phyloP scores from a whole-genome alignment of 139 green algal species.

The Coelastrella sp. region DNA sequence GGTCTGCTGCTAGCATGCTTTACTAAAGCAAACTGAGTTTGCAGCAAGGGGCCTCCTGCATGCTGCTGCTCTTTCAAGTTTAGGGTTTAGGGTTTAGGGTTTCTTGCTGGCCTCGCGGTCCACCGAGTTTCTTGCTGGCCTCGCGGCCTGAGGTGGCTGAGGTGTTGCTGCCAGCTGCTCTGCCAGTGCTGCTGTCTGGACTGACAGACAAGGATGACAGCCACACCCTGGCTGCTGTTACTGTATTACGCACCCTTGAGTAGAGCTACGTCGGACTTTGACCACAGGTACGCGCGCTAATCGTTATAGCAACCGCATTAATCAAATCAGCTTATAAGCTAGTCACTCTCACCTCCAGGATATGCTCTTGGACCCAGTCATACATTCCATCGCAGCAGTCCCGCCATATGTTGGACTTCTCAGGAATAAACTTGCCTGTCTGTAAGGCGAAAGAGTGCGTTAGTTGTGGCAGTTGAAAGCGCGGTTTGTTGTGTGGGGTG shows the following conservation, averaged over 20 bases:
- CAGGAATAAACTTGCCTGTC: slow-evolving; percentile 91
- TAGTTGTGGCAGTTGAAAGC: too few relatives aligned
- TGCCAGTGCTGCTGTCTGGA: slow-evolving; percentile 72
- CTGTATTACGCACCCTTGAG: too few relatives aligned
- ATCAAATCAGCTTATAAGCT: not conserved
- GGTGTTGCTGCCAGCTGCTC: slow-evolving; percentile 69
- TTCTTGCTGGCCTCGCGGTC: too few relatives aligned
- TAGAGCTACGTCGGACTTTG: too few relatives aligned
- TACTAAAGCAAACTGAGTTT: too few relatives aligned
- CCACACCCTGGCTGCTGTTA: too few relatives aligned
- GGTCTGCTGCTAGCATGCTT: too few relatives aligned
- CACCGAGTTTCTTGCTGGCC: slow-evolving; percentile 26
- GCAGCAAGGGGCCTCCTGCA: too few relatives aligned
- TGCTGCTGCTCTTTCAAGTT: too few relatives aligned
- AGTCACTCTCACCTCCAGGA: slow-evolving; percentile 74
- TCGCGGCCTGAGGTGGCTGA: slow-evolving; percentile 58
- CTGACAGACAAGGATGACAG: slow-evolving; percentile 89
- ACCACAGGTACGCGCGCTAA: not conserved
- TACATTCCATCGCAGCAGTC: slow-evolving; percentile 95
- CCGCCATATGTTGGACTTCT: slow-evolving; percentile 98
- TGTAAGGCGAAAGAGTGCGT: not conserved
- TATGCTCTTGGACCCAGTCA: slow-evolving; percentile 96
- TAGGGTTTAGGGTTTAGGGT: too few relatives aligned
- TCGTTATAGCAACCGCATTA: not conserved
- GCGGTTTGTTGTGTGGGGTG: too few relatives aligned